phyloP scores from a whole-genome alignment of 306 rosid genomes.

The Quercus robur region DNA sequence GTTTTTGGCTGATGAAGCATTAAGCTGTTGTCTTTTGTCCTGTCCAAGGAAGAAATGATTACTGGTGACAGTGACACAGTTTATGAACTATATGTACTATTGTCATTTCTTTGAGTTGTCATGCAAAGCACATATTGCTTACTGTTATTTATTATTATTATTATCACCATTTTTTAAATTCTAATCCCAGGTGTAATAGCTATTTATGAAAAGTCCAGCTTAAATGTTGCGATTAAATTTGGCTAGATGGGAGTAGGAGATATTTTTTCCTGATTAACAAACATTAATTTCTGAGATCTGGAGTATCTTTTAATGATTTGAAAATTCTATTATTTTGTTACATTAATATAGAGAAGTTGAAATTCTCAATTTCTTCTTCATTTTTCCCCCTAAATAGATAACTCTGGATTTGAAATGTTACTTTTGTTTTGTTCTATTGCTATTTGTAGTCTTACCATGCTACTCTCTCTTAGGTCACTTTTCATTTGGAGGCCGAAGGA shows the following conservation, averaged over 20 bases:
- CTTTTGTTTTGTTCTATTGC: neutral
- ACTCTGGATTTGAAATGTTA: neutral
- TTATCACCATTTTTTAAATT: neutral
- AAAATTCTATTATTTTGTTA: neutral
- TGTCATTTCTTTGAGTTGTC: neutral
- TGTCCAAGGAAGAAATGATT: neutral
- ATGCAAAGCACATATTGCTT: neutral
- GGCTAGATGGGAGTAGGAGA: neutral
- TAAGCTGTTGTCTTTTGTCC: neutral
- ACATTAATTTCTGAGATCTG: neutral
- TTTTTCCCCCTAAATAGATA: neutral
- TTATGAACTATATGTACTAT: neutral
- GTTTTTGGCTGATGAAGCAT: neutral
- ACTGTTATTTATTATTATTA: neutral
- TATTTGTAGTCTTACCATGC: conserved; percentile 1
- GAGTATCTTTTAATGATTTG: neutral
- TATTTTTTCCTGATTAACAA: neutral
- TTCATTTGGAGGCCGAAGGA: conserved; percentile 93
- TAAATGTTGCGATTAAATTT: neutral
- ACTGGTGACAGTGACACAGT: neutral
- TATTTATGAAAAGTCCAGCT: neutral
- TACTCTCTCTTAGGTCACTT: conserved; percentile 50
- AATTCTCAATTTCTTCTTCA: neutral
- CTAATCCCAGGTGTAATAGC: neutral
- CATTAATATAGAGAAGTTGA: neutral